phyloP scores from a whole-genome alignment of 148 eudicot genomes.

The Rhododendron ferrugineum region DNA sequence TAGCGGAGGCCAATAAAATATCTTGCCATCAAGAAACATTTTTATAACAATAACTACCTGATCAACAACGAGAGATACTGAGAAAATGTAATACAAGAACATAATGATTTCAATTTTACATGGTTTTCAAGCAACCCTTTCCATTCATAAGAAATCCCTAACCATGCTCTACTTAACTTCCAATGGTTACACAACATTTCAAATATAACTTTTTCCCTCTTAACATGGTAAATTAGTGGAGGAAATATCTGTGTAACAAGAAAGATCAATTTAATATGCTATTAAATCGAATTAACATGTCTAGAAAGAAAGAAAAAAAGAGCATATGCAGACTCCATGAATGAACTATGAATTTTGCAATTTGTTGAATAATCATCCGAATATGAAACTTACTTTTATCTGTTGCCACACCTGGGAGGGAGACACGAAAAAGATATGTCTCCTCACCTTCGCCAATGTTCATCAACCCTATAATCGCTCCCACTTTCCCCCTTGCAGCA shows the following conservation, averaged over 20 bases:
- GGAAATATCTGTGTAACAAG: background rate
- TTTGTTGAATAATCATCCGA: background rate
- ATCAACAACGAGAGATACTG: background rate
- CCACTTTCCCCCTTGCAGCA: slow-evolving; percentile 53
- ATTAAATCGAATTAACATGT: background rate
- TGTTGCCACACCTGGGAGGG: slow-evolving; percentile 65
- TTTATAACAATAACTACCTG: background rate
- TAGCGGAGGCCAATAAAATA: background rate
- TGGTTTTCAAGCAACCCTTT: background rate
- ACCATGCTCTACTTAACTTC: background rate
- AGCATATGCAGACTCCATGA: background rate
- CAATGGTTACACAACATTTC: background rate
- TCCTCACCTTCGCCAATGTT: slow-evolving; percentile 54
- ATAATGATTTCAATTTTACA: background rate
- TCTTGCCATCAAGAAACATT: background rate
- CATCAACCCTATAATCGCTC: slow-evolving; percentile 48
- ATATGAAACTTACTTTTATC: slow-evolving; percentile 40
- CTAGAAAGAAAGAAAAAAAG: background rate
- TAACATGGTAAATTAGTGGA: background rate
- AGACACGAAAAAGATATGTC: slow-evolving; percentile 53
- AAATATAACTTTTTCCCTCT: background rate
- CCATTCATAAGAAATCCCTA: background rate
- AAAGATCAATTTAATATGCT: background rate
- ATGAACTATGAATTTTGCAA: background rate
- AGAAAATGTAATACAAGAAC: background rate